Evolutionary conservation across 2,329 filamentous ascomycete species (phyloP).

Genomic region (Fusarium virguliforme): DNA sequence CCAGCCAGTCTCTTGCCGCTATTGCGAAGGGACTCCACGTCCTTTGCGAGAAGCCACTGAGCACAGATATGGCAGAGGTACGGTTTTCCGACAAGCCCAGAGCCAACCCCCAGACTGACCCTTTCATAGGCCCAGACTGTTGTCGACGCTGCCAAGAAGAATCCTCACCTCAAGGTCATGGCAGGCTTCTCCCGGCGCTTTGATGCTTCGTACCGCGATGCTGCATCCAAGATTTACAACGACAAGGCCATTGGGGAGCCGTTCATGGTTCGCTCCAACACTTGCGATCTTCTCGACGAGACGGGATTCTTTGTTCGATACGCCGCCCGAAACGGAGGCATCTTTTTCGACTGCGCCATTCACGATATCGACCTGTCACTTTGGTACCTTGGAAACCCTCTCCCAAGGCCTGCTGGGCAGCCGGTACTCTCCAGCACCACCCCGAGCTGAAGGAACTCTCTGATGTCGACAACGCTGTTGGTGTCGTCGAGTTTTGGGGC

Average conservation of each 20-base stretch:
- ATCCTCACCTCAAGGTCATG: conserved; percentile 76
- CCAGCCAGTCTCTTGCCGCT: conserved; percentile 31
- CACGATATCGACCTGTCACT: conserved; percentile 71
- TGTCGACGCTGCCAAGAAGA: conserved; percentile 68
- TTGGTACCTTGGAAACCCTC: conserved; percentile 50
- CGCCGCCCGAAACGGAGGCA: conserved; percentile 74
- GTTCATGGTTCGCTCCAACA: conserved; percentile 75
- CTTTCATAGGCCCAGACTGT: conserved; percentile 69
- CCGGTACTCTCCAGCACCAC: conserved; percentile 39
- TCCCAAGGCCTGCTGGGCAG: conserved; percentile 36
- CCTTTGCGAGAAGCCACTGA: conserved; percentile 45
- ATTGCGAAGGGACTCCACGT: conserved; percentile 38
- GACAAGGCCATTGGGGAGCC: conserved; percentile 71
- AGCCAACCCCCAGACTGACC: neutral
- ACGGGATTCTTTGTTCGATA: conserved; percentile 78
- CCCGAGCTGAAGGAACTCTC: conserved; percentile 49
- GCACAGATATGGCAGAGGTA: conserved; percentile 65
- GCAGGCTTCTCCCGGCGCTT: conserved; percentile 62
- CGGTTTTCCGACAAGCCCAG: conserved; percentile 22
- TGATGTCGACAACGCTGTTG: conserved; percentile 57
- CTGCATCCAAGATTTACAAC: conserved; percentile 64
- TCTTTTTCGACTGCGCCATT: conserved; percentile 80
- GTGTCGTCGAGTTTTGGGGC: conserved; percentile 76
- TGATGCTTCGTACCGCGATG: conserved; percentile 76
- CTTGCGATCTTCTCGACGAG: conserved; percentile 77